phyloP scores from a whole-genome alignment of 495 filamentous ascomycete species.

The Neurospora sp. region DNA sequence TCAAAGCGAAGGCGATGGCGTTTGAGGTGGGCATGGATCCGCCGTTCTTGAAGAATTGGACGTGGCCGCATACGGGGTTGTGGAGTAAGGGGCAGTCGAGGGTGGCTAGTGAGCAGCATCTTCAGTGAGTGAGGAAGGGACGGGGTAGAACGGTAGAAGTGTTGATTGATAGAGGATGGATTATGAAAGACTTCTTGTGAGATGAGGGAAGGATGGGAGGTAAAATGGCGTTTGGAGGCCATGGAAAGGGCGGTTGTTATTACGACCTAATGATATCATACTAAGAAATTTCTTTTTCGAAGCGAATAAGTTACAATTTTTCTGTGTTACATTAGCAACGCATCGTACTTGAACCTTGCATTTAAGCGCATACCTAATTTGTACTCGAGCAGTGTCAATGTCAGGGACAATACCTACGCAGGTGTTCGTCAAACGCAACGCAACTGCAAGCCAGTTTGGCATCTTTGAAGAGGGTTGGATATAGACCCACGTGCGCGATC shows the following conservation, averaged over 20 bases:
- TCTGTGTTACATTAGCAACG: no score
- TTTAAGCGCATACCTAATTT: not conserved
- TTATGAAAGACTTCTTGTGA: not conserved
- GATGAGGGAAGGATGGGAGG: not conserved
- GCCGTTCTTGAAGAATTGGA: slow-evolving; percentile 53
- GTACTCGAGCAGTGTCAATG: not conserved
- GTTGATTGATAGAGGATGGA: slow-evolving; percentile 1
- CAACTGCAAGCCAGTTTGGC: no score
- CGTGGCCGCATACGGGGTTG: slow-evolving; percentile 40
- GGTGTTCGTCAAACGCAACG: no score
- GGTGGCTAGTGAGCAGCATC: slow-evolving; percentile 6
- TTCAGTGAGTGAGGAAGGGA: not conserved
- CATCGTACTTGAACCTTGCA: no score
- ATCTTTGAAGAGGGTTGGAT: not conserved
- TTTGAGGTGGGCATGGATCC: slow-evolving; percentile 59
- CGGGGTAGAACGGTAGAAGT: not conserved
- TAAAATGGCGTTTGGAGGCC: not conserved
- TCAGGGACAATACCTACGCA: not conserved
- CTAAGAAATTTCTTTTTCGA: not conserved
- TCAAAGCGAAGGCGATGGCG: slow-evolving; percentile 47
- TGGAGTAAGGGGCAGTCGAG: slow-evolving; percentile 18
- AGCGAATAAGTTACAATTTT: no score
- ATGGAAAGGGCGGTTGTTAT: not conserved
- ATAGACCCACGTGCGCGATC: not conserved
- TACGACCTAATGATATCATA: not conserved